Conservation (phyloP, 306 rosid genomes). For the Spatholobus suberectus region DNA sequence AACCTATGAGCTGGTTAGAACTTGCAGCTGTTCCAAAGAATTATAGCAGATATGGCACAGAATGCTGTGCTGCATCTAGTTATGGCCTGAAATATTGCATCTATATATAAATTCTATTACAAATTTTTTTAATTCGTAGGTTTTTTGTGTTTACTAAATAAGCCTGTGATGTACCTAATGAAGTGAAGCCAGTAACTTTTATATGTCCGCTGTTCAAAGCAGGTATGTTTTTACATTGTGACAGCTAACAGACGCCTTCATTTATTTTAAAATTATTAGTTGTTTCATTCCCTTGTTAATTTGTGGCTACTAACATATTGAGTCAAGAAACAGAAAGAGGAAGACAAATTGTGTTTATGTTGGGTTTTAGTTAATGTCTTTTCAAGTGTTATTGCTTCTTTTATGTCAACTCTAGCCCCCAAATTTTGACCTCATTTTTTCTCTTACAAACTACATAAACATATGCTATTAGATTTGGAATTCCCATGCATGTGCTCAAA, state of each 20-base stretch:
- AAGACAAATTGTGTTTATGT: neutral
- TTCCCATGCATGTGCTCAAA: neutral
- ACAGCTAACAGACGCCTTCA: neutral
- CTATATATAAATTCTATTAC: neutral
- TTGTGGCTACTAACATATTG: neutral
- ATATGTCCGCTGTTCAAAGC: constrained; percentile 27
- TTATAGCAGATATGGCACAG: constrained; percentile 23
- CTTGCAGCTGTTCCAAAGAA: constrained; percentile 19
- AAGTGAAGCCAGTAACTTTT: constrained; percentile 39
- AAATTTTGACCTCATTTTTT: neutral
- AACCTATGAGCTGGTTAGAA: constrained; percentile 31
- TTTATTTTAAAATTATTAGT: constrained; percentile 11
- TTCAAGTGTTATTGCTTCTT: neutral
- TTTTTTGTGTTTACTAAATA: constrained; percentile 37
- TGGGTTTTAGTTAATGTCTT: neutral
- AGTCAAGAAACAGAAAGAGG: neutral
- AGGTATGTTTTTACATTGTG: constrained; percentile 36
- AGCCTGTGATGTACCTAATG: constrained; percentile 38
- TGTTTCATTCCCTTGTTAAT: constrained; percentile 14
- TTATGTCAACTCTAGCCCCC: neutral
- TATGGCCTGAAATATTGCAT: constrained; percentile 22
- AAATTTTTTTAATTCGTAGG: constrained; percentile 24
- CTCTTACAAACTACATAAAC: neutral
- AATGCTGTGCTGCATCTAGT: constrained; percentile 30
- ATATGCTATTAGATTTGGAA: neutral